A percentile compares a stretch with the other conserved stretches of the same genome.
Conservation (phyloP, 202 grass and related monocot genomes). For the Miscanthus sacchariflorus region DNA sequence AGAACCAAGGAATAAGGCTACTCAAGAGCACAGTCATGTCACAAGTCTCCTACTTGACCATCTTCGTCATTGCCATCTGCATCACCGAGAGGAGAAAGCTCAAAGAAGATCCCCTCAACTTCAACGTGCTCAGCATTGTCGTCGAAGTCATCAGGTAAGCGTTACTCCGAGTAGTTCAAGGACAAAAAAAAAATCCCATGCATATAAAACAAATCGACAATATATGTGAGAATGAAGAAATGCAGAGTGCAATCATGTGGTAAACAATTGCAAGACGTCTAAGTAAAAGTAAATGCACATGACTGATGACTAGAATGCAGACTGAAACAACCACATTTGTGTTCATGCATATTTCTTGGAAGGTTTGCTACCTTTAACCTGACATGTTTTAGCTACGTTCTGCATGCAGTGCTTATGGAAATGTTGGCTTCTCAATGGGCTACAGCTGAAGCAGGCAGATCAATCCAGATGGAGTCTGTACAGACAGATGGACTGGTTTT, state of each 20-base stretch:
- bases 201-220: not conserved
- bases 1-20: constrained; percentile 32
- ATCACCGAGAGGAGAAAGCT: constrained; percentile 63
- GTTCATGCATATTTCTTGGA: no score
- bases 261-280: no score
- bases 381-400: not conserved
- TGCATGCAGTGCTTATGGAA: constrained; percentile 84
- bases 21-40: constrained; percentile 50
- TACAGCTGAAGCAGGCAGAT: constrained; percentile 67
- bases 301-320: no score
- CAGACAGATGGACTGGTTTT: constrained; percentile 59
- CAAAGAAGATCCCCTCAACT: constrained; percentile 71
- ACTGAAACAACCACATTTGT: no score
- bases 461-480: constrained; percentile 44
- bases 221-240: no score
- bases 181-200: not conserved
- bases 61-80: constrained; percentile 71
- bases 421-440: constrained; percentile 70
- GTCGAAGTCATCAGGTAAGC: constrained; percentile 70
- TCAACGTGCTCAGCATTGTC: constrained; percentile 64
- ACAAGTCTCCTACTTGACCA: constrained; percentile 54
- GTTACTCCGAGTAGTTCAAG: not conserved
- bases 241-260: no score
- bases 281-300: no score
- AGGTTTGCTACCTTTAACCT: not conserved